Evolutionary conservation across 2,329 filamentous ascomycete genomes (phyloP), one percentile per base, ranked within the genome.

Genomic region (Colletotrichum kahawae): DNA sequence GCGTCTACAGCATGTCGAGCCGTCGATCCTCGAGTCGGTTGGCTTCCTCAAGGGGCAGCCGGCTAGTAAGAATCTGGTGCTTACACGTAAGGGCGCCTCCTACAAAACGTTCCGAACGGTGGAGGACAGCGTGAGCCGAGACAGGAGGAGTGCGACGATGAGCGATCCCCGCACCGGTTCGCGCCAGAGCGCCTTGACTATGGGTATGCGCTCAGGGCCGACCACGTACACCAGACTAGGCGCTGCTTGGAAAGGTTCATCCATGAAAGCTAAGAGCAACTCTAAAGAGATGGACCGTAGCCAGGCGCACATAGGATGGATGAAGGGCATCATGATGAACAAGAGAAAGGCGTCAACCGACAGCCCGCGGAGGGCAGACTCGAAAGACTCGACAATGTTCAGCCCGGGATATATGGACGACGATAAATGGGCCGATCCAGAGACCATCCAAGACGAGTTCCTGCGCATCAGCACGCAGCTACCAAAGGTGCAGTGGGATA

Each of bases 81-180:
- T 96, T 56, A 98, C 95, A 14, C 92, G 96, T n/a, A 93, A 93
- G 82, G 95, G 95, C 13, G 95, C 96, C 7, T 86, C 90, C 4
- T 98, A 98, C 86, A 95, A 94, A 82, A 96, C 95, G 0, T 98
- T 96, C 80, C 92, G 95, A 60, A 92, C 95, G 54, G 88, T 94
- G 24, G 93, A 94, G 69, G 90, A 91, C 71, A 86, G 86, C 63
- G 82, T 87, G 51, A 88, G 88, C 62, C 86, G 89, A 29, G 92
- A 93, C 72, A 91, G 91, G 76, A 89, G 89, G 78, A 85, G 85
- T 54, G 87, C 90, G 2, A 93, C 91, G 1, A 93, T 93, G 88
- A 93, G 89, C 75, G 91, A 92, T 76, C 86, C 89, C 57, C 88
- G 89, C 36, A 84, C 85, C 21, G 84, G 84, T 9, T 79, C 82